Percentiles rank a stretch among this genome's conserved stretches.
phyloP scores from a whole-genome alignment of 192 early-diverging fungal genomes.

The Umbelopsis sp. region DNA sequence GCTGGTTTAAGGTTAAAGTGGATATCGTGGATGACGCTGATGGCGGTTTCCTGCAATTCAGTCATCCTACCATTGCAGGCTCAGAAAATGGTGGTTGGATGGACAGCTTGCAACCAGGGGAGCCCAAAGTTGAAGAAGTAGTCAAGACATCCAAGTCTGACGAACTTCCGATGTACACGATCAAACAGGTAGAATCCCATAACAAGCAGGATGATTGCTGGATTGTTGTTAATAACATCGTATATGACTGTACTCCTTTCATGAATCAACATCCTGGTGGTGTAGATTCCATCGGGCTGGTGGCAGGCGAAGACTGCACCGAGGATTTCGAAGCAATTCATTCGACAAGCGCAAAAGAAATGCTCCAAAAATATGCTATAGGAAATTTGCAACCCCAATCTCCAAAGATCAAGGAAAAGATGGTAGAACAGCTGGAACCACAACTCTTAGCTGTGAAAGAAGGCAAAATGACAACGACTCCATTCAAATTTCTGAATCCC shows the following conservation, averaged over 20 bases:
- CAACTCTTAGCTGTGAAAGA: neutral
- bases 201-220: constrained; percentile 69
- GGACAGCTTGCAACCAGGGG: constrained; percentile 28
- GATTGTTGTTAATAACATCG: constrained; percentile 70
- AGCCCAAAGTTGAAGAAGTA: neutral
- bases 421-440: no score
- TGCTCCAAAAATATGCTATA: constrained; percentile 69
- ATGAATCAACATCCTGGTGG: constrained; percentile 87
- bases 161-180: constrained; percentile 46
- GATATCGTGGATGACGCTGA: constrained; percentile 25
- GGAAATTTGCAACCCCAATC: constrained; percentile 57
- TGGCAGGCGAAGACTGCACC: constrained; percentile 80
- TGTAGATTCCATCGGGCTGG: constrained; percentile 81
- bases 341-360: constrained; percentile 77
- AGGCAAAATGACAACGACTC: neutral
- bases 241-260: constrained; percentile 71
- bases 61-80: constrained; percentile 52
- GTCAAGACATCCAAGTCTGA: neutral
- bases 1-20: constrained; percentile 58
- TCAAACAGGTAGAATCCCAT: constrained; percentile 71
- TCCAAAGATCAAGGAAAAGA: neutral
- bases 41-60: constrained; percentile 38
- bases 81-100: constrained; percentile 57
- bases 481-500: constrained; percentile 36
- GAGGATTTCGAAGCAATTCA: constrained; percentile 94